A percentile compares a stretch with the other conserved stretches of the same genome.
phyloP scores from a whole-genome alignment of 192 early-diverging fungal genomes.

The Dissophora ornata region DNA sequence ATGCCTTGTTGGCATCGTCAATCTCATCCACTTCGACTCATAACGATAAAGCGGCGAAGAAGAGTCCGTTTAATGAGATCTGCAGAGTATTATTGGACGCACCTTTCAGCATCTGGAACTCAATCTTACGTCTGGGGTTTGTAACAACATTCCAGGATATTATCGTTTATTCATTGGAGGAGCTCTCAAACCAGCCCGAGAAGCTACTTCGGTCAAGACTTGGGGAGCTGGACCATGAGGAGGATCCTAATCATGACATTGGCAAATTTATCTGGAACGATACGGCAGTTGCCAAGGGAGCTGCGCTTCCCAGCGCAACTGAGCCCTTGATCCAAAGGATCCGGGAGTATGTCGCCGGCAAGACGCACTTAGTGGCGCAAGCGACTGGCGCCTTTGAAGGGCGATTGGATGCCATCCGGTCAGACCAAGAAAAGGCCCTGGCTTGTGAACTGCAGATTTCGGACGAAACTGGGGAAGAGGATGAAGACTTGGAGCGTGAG shows the following conservation, averaged over 20 bases:
- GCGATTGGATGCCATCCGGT: slow-evolving; percentile 16
- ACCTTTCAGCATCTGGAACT: slow-evolving; percentile 58
- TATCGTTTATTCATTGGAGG: slow-evolving; percentile 38
- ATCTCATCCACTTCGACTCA: too few relatives aligned
- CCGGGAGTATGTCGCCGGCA: slow-evolving; percentile 35
- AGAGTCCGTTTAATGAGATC: slow-evolving; percentile 29
- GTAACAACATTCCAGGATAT: slow-evolving; percentile 54
- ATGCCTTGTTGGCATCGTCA: slow-evolving; percentile 2
- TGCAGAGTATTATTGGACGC: slow-evolving; percentile 48
- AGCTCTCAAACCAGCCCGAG: slow-evolving; percentile 56
- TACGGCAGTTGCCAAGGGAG: slow-evolving; percentile 1
- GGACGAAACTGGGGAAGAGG: slow-evolving; percentile 1
- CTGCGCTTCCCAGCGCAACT: slow-evolving; percentile 26
- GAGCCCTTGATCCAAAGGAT: slow-evolving; percentile 39
- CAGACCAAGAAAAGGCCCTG: slow-evolving; percentile 32
- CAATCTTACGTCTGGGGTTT: slow-evolving; percentile 54
- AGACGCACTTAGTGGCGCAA: slow-evolving; percentile 38
- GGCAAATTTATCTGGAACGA: slow-evolving; percentile 34
- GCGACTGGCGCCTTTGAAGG: slow-evolving; percentile 22
- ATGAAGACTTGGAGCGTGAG: slow-evolving; percentile 8
- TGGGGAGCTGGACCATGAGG: slow-evolving; percentile 34
- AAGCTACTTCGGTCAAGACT: slow-evolving; percentile 45
- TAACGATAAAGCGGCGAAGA: neutral
- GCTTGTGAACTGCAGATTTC: neutral
- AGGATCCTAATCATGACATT: slow-evolving; percentile 52